Base-by-base conservation (phyloP, 2,329 filamentous ascomycete species). In the Phialophora macrospora region DNA sequence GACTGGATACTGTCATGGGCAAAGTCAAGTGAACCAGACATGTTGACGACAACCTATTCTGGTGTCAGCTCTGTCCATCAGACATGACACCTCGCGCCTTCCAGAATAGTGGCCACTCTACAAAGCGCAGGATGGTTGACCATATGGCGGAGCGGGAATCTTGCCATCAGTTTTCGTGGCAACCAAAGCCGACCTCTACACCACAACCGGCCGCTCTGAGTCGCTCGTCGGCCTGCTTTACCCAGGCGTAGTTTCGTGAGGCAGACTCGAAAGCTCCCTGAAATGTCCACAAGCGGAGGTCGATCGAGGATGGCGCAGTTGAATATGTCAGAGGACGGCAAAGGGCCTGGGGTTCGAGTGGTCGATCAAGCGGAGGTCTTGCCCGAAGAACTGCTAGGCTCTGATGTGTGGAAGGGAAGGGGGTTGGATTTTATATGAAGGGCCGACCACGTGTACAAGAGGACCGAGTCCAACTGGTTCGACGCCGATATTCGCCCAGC, bases 1-100 rank as follows among this genome's bases (percentile, higher is more conserved):
- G 92, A 0, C 79, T 86, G 20, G 94, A 98, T 80, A 98, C 95
- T 2, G 91, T 99, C 68, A 97, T 99, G 94, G 88, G 91, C 68
- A 94, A 92, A 80, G 87, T 97, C 56, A 95, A 93, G 79, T 96
- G 51, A 62, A 8, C 24, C 9, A 44, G 7, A 28, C n/a, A 22
- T 38, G 44, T 60, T 7, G 46, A 41, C 8, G 57, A 34, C 22
- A 22, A n/a, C 51, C n/a, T 77, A 80, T 55, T 74, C 79, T 24
- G 34, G 14, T 17, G 34, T 2, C 38, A 8, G 17, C 17, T n/a
- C 17, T 44, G 38, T n/a, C 38, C 17, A 44, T 44, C 38, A n/a
- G 17, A 20, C 14, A n/a, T 20, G 38, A n/a, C 17, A 44, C 17
- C n/a, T 44, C 38, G 3, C 17, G 38, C 38, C 17, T 44, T n/a